Conservation (phyloP, 768 basidiomycete species). For the Suillus cothurnatus region DNA sequence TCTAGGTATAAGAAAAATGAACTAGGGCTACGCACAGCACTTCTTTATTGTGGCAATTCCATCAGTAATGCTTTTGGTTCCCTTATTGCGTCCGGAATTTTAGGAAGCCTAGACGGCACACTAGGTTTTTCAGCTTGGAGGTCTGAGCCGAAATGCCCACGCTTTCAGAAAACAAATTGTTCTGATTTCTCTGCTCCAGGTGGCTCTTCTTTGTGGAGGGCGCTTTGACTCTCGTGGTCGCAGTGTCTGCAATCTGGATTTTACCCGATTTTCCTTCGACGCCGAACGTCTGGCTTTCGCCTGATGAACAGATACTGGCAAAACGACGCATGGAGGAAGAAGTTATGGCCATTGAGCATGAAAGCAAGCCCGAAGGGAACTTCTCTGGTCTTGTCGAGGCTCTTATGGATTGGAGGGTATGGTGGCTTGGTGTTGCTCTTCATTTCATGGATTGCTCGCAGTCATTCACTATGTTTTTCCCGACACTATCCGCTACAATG, state of each 20-base stretch:
- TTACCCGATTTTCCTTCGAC: constrained; percentile 75
- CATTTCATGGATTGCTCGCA: constrained; percentile 56
- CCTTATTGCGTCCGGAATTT: constrained; percentile 72
- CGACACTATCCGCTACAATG: constrained; percentile 74
- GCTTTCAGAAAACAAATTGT: neutral
- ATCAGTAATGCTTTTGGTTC: constrained; percentile 82
- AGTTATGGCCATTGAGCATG: constrained; percentile 48
- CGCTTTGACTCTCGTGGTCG: constrained; percentile 52
- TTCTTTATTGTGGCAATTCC: constrained; percentile 69
- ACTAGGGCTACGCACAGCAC: constrained; percentile 64
- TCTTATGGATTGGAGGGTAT: constrained; percentile 75
- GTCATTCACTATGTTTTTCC: constrained; percentile 80
- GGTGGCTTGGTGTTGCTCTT: constrained; percentile 70
- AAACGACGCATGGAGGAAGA: constrained; percentile 63
- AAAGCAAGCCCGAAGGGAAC: constrained; percentile 38
- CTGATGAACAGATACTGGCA: constrained; percentile 55
- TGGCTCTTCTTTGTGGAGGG: constrained; percentile 77
- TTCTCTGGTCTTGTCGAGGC: constrained; percentile 55
- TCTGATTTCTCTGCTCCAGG: constrained; percentile 32
- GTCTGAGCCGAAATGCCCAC: constrained; percentile 34
- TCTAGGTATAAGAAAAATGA: constrained; percentile 60
- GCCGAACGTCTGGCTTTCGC: constrained; percentile 58
- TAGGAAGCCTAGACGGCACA: constrained; percentile 66
- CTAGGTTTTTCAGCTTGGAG: constrained; percentile 74
- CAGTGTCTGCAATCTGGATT: constrained; percentile 54